Percentiles rank a stretch among this genome's conserved stretches.
Evolutionary conservation across 1,284 basidiomycete species (phyloP).

Genomic region (Waitea zeae): DNA sequence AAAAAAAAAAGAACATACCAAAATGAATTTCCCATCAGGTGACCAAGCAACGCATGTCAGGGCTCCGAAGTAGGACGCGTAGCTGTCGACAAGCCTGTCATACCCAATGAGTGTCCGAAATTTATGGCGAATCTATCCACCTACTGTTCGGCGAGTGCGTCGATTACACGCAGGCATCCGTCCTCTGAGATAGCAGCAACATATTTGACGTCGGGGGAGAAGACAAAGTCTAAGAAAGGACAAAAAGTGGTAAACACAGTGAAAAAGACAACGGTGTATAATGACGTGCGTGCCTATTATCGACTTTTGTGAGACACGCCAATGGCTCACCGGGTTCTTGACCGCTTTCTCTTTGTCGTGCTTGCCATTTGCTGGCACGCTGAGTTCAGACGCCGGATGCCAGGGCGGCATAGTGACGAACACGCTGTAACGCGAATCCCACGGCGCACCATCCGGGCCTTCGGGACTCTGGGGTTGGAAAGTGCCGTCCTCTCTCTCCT

Average conservation of each 20-base stretch:
- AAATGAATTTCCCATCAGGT: conserved; percentile 83
- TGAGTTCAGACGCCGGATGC: conserved; percentile 48
- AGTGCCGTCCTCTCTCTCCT: conserved; percentile 72
- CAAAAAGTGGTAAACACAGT: too few relatives aligned
- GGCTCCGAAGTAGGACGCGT: conserved; percentile 83
- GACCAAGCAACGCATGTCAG: conserved; percentile 87
- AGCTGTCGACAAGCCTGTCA: conserved; percentile 69
- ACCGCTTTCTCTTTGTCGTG: conserved; percentile 43
- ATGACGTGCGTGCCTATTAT: conserved; percentile 44
- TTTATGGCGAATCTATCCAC: conserved; percentile 12
- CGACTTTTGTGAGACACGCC: conserved; percentile 52
- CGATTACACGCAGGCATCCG: conserved; percentile 76
- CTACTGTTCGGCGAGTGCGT: conserved; percentile 70
- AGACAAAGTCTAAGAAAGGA: conserved; percentile 68
- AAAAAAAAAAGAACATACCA: conserved; percentile 52
- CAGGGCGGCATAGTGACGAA: conserved; percentile 71
- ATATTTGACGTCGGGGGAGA: conserved; percentile 79
- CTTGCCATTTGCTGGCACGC: conserved; percentile 20
- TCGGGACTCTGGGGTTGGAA: conserved; percentile 44
- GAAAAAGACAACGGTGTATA: neutral
- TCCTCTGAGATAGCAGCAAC: conserved; percentile 81
- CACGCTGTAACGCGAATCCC: conserved; percentile 61
- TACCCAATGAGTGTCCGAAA: conserved; percentile 5
- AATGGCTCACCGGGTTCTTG: conserved; percentile 80
- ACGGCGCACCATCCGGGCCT: conserved; percentile 21